Conservation (phyloP, 2,329 filamentous ascomycete genomes). For the Phialocephala subalpina region DNA sequence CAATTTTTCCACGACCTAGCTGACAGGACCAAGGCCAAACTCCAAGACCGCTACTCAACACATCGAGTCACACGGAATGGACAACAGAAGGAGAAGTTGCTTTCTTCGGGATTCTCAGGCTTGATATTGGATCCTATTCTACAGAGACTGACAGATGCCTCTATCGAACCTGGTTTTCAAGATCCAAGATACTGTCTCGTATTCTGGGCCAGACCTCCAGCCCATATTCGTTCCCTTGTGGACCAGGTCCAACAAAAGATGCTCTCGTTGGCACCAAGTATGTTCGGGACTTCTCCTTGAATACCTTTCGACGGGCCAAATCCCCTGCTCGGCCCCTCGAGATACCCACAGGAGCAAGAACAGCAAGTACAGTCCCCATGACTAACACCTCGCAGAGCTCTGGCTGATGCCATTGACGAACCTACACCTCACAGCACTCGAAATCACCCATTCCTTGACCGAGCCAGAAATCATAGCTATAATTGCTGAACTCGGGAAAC, state of each 20-base stretch:
- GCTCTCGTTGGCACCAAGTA: conserved; percentile 72
- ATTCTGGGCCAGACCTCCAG: conserved; percentile 86
- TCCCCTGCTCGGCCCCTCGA: too few relatives aligned
- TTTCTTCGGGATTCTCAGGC: conserved; percentile 71
- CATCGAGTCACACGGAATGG: conserved; percentile 80
- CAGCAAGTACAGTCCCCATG: too few relatives aligned
- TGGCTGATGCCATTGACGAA: conserved; percentile 85
- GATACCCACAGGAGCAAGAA: too few relatives aligned
- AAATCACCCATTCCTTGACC: conserved; percentile 83
- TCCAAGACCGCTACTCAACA: conserved; percentile 62
- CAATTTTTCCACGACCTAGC: not conserved
- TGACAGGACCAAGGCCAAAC: conserved; percentile 33
- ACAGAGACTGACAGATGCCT: conserved; percentile 69
- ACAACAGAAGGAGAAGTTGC: conserved; percentile 78
- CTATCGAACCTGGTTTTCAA: conserved; percentile 71
- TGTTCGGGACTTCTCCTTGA: not conserved
- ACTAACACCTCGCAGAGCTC: conserved; percentile 60
- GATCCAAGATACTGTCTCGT: conserved; percentile 86
- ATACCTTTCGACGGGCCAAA: too few relatives aligned
- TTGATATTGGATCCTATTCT: conserved; percentile 81
- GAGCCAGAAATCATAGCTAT: conserved; percentile 71
- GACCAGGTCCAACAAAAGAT: conserved; percentile 73
- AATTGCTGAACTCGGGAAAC: conserved; percentile 62
- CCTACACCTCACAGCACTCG: conserved; percentile 86
- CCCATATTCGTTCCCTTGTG: conserved; percentile 73